Percentiles rank a stretch among this genome's conserved stretches.
Evolutionary conservation across 2,329 filamentous ascomycete genomes (phyloP).

Genomic region (Colletotrichum limetticola): DNA sequence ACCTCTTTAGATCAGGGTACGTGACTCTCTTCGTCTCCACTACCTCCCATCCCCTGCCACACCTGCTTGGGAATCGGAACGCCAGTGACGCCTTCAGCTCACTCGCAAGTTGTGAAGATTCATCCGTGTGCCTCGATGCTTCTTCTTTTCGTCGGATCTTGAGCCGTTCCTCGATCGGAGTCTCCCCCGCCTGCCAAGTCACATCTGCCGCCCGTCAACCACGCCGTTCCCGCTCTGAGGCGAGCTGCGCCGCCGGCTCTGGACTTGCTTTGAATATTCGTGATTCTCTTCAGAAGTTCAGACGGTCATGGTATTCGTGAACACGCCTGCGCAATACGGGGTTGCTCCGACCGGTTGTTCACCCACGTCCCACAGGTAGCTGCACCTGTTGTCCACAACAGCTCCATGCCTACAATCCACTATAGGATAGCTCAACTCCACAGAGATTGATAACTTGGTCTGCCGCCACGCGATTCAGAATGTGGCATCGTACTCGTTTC

Average conservation of each 20-base stretch:
- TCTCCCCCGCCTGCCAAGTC: conserved; percentile 21
- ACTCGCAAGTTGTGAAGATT: conserved; percentile 9
- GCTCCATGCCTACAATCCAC: conserved; percentile 2
- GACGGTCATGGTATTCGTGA: not conserved
- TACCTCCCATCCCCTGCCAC: not conserved
- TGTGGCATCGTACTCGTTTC: not conserved
- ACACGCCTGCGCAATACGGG: not conserved
- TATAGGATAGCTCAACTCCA: not conserved
- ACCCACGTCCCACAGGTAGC: not conserved
- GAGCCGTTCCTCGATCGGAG: not conserved
- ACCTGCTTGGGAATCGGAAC: not conserved
- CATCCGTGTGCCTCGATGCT: not conserved
- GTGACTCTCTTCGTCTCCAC: conserved; percentile 9
- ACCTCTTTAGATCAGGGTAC: conserved; percentile 1
- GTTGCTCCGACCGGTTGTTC: not conserved
- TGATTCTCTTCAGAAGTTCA: no score
- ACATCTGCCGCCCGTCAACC: conserved; percentile 22
- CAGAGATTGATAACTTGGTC: conserved; percentile 23
- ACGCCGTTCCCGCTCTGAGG: not conserved
- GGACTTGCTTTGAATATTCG: not conserved
- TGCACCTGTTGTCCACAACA: not conserved
- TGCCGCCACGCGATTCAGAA: conserved; percentile 7
- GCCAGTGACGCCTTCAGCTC: not conserved
- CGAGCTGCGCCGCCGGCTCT: not conserved
- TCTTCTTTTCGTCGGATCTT: not conserved